Conservation (phyloP, 495 filamentous ascomycete genomes). For the Daldinia vernicosa region DNA sequence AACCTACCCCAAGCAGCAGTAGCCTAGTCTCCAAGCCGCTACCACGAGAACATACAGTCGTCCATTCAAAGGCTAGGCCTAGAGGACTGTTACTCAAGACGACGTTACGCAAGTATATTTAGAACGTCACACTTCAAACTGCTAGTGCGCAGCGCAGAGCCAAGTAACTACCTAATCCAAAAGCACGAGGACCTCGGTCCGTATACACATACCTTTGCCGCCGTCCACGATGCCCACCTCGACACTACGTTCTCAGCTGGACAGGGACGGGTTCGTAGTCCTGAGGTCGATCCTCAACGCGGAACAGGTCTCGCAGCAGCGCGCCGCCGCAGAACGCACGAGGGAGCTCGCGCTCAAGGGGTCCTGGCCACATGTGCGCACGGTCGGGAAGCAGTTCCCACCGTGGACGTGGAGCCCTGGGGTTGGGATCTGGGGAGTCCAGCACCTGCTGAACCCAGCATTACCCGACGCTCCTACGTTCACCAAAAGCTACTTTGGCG, state of each 20-base stretch:
- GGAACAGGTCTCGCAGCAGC: conserved; percentile 54
- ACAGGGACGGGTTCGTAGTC: conserved; percentile 49
- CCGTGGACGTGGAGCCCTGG: conserved; percentile 66
- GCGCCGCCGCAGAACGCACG: conserved; percentile 60
- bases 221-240: conserved; percentile 33
- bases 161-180: background rate
- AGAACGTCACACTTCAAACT: conserved; percentile 14
- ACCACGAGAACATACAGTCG: conserved; percentile 16
- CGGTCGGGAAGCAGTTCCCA: conserved; percentile 85
- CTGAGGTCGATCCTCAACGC: conserved; percentile 49
- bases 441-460: conserved; percentile 79
- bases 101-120: conserved; percentile 24
- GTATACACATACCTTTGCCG: background rate
- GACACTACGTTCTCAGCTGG: conserved; percentile 43
- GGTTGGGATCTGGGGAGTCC: conserved; percentile 84
- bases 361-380: conserved; percentile 80
- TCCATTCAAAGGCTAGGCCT: conserved; percentile 5
- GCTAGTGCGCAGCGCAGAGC: background rate
- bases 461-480: conserved; percentile 66
- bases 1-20: background rate
- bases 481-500: conserved; percentile 71
- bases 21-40: background rate
- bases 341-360: conserved; percentile 67
- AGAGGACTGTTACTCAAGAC: background rate
- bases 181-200: conserved; percentile 3